phyloP scores from a whole-genome alignment of 768 basidiomycete species.

The Fomitopsis serialis region DNA sequence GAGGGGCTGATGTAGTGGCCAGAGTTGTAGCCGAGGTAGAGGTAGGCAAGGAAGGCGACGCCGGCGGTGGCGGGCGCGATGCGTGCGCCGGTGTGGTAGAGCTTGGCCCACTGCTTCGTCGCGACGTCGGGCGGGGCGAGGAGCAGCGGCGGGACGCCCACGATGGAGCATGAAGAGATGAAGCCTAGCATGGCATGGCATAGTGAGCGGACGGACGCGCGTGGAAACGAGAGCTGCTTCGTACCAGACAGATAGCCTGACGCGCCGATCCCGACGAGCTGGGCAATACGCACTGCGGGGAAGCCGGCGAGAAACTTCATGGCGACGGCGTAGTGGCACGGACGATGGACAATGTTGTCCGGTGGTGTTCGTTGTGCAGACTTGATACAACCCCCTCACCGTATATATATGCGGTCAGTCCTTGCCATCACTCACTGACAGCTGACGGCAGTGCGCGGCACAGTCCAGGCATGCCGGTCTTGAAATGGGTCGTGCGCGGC shows the following conservation, averaged over 20 bases:
- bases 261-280: neutral
- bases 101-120: neutral
- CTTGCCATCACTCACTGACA: too few species aligned
- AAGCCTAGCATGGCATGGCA: neutral
- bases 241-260: neutral
- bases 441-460: too few species aligned
- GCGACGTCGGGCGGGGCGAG: neutral
- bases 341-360: too few species aligned
- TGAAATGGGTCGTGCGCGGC: too few species aligned
- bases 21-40: neutral
- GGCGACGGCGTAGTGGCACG: neutral
- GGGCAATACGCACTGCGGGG: neutral
- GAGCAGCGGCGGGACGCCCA: neutral
- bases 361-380: too few species aligned
- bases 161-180: neutral
- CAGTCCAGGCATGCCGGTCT: too few species aligned
- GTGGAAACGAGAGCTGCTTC: neutral
- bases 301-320: neutral
- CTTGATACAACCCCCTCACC: too few species aligned
- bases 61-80: neutral
- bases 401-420: too few species aligned
- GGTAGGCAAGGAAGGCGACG: neutral
- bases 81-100: neutral
- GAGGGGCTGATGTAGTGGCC: neutral
- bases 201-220: neutral